Conservation (phyloP, 495 filamentous ascomycete species). For the Chaetomium fimeti region DNA sequence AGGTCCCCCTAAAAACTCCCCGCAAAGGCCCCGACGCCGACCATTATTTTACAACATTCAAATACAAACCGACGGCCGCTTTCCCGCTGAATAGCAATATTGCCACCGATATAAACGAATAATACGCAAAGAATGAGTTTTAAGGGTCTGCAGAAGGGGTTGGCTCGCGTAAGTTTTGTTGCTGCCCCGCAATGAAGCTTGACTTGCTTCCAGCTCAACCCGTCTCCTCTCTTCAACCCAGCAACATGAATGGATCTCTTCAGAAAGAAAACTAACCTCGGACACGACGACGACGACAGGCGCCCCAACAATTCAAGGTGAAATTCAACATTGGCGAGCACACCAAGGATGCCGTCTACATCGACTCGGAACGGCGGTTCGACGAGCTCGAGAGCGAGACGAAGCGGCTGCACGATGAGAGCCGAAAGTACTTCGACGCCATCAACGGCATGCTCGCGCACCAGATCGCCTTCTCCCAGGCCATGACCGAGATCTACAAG, state of each 20-base stretch:
- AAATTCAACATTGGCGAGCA: slow-evolving; percentile 93
- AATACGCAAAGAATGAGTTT: slow-evolving; percentile 76
- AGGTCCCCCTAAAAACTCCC: slow-evolving; percentile 3
- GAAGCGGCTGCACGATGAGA: slow-evolving; percentile 92
- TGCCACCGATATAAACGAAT: neutral
- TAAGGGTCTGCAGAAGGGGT: slow-evolving; percentile 89
- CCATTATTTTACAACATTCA: neutral
- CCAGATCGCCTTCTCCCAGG: slow-evolving; percentile 98
- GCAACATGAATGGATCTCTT: neutral
- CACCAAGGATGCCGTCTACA: slow-evolving; percentile 91
- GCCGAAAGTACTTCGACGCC: slow-evolving; percentile 91
- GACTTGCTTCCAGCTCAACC: neutral
- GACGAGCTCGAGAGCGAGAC: slow-evolving; percentile 93
- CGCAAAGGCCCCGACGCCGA: neutral
- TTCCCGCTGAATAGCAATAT: neutral
- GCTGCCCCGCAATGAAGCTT: slow-evolving; percentile 16
- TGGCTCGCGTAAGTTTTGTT: slow-evolving; percentile 63
- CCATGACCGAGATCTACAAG: slow-evolving; percentile 94
- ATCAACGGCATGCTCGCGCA: slow-evolving; percentile 98
- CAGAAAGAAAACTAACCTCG: slow-evolving; percentile 12
- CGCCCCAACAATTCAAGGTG: slow-evolving; percentile 85
- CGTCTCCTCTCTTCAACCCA: neutral
- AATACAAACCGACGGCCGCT: neutral
- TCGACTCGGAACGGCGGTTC: slow-evolving; percentile 91
- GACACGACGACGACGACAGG: slow-evolving; percentile 45